phyloP scores from a whole-genome alignment of 2,329 filamentous ascomycete species.

The Diaporthe sp. region DNA sequence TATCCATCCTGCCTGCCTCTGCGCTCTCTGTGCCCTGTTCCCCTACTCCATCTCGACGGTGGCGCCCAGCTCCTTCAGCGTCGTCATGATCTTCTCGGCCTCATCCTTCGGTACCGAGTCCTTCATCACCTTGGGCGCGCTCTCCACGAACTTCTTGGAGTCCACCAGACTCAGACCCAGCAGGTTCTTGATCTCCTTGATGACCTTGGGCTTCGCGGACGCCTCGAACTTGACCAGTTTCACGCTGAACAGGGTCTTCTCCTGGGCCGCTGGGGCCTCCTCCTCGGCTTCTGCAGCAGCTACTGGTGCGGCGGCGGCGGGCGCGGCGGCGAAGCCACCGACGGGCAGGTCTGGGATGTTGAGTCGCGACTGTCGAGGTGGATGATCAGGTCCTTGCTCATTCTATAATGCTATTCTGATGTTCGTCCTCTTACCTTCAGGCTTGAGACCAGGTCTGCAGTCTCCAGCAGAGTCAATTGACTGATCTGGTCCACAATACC shows the following conservation, averaged over 20 bases:
- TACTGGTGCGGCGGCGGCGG: slow-evolving; percentile 68
- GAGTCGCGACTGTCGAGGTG: slow-evolving; percentile 75
- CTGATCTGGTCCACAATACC: slow-evolving; percentile 98
- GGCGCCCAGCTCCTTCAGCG: slow-evolving; percentile 92
- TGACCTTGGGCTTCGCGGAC: slow-evolving; percentile 94
- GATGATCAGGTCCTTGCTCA: slow-evolving; percentile 17
- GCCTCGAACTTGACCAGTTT: slow-evolving; percentile 94
- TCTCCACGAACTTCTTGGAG: slow-evolving; percentile 99
- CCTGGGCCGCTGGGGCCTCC: slow-evolving; percentile 87
- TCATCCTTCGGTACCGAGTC: slow-evolving; percentile 99
- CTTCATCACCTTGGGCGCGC: slow-evolving; percentile 98
- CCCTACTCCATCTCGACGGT: slow-evolving; percentile 90
- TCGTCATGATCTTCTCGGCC: slow-evolving; percentile 95
- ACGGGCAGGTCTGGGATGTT: slow-evolving; percentile 99
- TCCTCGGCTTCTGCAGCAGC: slow-evolving; percentile 87
- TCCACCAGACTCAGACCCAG: slow-evolving; percentile 96
- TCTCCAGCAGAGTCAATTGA: slow-evolving; percentile 97
- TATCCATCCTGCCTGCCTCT: slow-evolving; percentile 17
- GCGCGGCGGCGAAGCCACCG: slow-evolving; percentile 82
- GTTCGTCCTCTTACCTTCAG: slow-evolving; percentile 77
- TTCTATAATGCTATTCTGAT: neutral
- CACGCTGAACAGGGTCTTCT: slow-evolving; percentile 97
- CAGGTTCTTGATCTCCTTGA: slow-evolving; percentile 99
- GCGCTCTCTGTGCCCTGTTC: neutral
- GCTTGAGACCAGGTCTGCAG: slow-evolving; percentile 91